Evolutionary conservation across 495 filamentous ascomycete genomes (phyloP), one percentile per base, ranked within the genome.

Genomic region (Podospora appendiculata): DNA sequence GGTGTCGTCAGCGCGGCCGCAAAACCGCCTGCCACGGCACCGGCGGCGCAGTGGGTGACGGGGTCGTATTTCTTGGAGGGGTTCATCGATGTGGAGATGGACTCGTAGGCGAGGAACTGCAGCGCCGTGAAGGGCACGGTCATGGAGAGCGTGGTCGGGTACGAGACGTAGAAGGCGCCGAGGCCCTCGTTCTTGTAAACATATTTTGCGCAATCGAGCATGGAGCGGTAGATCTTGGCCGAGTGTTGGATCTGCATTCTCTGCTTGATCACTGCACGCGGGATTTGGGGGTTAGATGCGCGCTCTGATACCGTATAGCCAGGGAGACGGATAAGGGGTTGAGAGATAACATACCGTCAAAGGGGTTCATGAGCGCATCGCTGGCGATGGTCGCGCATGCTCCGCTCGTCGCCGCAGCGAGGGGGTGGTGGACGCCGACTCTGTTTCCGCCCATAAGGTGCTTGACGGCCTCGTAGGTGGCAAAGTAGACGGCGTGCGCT

Each of bases 361-460:
- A 99, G 32, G 93, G 93, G 67, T 97, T 99, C 93, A 99, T 99
- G 46, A 99, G 76, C 38, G 93, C 94, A 75, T 99, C 93, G 63
- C 90, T 95, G 35, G 90, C 89, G 62, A 96, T 96, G 0, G 93
- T 97, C 47, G 93, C 93, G 58, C 88, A 86, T 51, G 92, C 92
- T 64, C 93, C 93, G 65, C 90, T 94, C 47, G 87, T 80, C 38
- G 91, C 92, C 58, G 90, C 89, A 65, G 93, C 93, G 41, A 97
- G 71, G 9, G 93, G 91, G 67, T 99, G 94, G 68, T 99, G 92
- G 40, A 87, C 87, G 52, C 85, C 84, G 42, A 83, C 86, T 54
- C 82, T 81, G 65, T 97, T 97, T 13, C 93, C 93, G 59, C 93
- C 93, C 73, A 95, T 90, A 38, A 90, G 64, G 53, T 97, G 90